phyloP scores from a whole-genome alignment of 139 green algal genomes.

The Tetradesmus lagerheimii region DNA sequence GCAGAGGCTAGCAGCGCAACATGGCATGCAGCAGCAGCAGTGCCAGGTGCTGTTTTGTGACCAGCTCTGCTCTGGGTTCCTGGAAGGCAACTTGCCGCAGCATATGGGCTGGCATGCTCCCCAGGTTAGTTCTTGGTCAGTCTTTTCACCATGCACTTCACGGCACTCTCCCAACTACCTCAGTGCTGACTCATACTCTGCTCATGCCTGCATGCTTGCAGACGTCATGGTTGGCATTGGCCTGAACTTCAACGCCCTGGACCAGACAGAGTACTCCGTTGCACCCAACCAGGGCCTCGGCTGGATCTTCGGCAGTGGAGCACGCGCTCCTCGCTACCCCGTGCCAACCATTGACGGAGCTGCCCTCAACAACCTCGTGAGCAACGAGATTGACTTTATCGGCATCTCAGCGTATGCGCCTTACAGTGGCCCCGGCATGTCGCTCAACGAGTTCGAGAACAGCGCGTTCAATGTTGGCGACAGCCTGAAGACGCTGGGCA shows the following conservation, averaged over 20 bases:
- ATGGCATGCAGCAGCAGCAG: too few relatives aligned
- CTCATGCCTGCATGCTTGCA: background rate
- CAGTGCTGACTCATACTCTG: background rate
- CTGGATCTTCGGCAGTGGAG: conserved; percentile 19
- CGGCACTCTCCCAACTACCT: too few relatives aligned
- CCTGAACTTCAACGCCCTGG: conserved; percentile 48
- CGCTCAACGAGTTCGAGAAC: conserved; percentile 51
- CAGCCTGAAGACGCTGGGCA: conserved; percentile 22
- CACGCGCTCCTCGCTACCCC: background rate
- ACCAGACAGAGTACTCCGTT: background rate
- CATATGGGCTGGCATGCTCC: too few relatives aligned
- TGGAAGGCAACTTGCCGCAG: too few relatives aligned
- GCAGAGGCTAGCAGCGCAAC: too few relatives aligned
- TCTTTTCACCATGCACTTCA: too few relatives aligned
- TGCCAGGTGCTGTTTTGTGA: too few relatives aligned
- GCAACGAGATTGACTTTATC: conserved; percentile 57
- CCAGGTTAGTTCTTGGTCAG: too few relatives aligned
- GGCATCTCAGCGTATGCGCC: conserved; percentile 65
- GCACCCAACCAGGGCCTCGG: background rate
- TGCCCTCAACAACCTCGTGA: conserved; percentile 19
- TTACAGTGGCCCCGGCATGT: conserved; percentile 51
- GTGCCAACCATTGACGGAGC: conserved; percentile 15
- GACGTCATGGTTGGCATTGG: conserved; percentile 48
- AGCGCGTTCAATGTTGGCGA: conserved; percentile 43
- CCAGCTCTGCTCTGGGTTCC: too few relatives aligned